A percentile compares a stretch with the other conserved stretches of the same genome.
Conservation (phyloP, 2,329 filamentous ascomycete genomes). For the Aspergillus ibericus region DNA sequence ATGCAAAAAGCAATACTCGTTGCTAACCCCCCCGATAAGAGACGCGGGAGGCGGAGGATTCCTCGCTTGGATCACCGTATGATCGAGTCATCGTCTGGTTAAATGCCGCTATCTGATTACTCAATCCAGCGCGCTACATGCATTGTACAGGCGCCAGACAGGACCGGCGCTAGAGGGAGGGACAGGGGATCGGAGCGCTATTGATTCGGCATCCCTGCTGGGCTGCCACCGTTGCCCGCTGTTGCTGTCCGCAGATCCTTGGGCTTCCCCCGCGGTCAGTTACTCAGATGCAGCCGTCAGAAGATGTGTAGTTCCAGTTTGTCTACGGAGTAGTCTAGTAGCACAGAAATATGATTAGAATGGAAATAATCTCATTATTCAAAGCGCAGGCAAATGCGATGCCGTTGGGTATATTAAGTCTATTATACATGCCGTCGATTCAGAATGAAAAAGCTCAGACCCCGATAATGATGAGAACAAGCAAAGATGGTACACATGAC, state of each 20-base stretch:
- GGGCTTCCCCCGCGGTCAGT: background rate
- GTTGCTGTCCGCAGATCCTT: background rate
- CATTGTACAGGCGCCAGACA: background rate
- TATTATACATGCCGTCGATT: constrained; percentile 39
- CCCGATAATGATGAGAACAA: constrained; percentile 9
- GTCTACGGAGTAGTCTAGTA: background rate
- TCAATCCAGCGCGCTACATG: background rate
- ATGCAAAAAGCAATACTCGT: background rate
- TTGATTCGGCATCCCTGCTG: background rate
- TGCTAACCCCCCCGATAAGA: background rate
- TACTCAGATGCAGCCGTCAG: background rate
- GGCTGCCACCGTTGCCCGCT: background rate
- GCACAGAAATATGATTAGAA: background rate
- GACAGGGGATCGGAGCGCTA: background rate
- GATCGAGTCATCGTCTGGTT: background rate
- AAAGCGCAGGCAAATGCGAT: constrained; percentile 20
- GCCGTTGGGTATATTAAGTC: constrained; percentile 42
- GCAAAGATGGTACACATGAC: constrained; percentile 19
- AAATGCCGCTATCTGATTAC: constrained; percentile 2
- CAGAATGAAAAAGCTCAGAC: constrained; percentile 20
- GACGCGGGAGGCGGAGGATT: background rate
- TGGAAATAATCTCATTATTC: constrained; percentile 12
- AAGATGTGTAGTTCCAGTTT: background rate
- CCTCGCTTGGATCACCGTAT: constrained; percentile 2
- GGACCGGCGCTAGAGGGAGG: background rate